Evolutionary conservation across 1,284 basidiomycete species (phyloP).

Genomic region (Acaromyces ingoldii): DNA sequence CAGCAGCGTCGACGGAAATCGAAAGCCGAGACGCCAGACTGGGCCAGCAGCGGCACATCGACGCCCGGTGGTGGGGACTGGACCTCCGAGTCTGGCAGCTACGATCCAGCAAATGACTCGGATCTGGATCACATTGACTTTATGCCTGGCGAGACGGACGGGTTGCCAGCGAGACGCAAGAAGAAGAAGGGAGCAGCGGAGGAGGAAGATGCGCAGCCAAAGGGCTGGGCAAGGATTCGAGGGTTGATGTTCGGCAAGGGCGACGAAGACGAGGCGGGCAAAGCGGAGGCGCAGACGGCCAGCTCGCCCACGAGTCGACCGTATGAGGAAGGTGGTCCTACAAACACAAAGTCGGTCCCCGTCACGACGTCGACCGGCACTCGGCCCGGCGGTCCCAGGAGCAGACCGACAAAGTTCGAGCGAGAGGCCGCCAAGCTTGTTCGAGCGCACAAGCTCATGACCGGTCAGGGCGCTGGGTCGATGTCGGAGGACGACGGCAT

Average conservation of each 20-base stretch:
- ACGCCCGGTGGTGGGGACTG: conserved; percentile 30
- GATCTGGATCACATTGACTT: conserved; percentile 47
- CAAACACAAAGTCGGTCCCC: conserved; percentile 47
- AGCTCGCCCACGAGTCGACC: conserved; percentile 1
- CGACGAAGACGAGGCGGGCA: conserved; percentile 21
- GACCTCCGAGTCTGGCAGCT: conserved; percentile 32
- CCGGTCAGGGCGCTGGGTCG: conserved; percentile 1
- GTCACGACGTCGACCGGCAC: conserved; percentile 47
- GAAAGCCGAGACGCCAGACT: conserved; percentile 10
- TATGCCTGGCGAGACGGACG: conserved; percentile 47
- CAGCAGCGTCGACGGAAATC: background rate
- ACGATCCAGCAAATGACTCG: conserved; percentile 42
- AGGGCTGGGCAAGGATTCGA: conserved; percentile 43
- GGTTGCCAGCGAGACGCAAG: conserved; percentile 31
- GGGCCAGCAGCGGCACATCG: conserved; percentile 19
- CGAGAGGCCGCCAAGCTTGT: conserved; percentile 43
- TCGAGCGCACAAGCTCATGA: conserved; percentile 36
- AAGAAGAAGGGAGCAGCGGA: conserved; percentile 10
- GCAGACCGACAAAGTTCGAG: conserved; percentile 38
- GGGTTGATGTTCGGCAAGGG: conserved; percentile 26
- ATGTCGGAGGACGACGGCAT: conserved; percentile 20
- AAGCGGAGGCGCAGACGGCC: conserved; percentile 12
- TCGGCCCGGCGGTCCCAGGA: conserved; percentile 25
- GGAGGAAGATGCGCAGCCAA: conserved; percentile 23
- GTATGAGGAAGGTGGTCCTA: conserved; percentile 37